phyloP scores from a whole-genome alignment of 768 basidiomycete genomes.

The Lanmaoa rubissima region DNA sequence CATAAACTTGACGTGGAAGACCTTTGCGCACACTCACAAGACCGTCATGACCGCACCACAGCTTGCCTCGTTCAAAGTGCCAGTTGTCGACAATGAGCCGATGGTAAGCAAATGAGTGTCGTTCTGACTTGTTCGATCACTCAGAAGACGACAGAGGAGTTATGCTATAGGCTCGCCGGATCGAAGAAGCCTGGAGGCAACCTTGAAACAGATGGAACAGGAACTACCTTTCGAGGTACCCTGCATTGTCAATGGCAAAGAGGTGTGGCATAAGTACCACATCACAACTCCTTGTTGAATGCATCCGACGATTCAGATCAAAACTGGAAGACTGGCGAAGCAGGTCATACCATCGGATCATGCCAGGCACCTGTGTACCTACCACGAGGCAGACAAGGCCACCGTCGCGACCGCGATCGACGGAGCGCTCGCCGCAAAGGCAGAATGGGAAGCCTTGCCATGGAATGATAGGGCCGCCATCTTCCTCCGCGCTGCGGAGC shows the following conservation, averaged over 20 bases:
- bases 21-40: conserved; percentile 14
- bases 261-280: conserved; percentile 43
- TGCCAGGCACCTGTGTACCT: conserved; percentile 73
- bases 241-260: conserved; percentile 86
- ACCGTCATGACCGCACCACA: conserved; percentile 70
- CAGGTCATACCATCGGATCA: conserved; percentile 89
- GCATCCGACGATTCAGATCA: conserved; percentile 49
- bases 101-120: conserved; percentile 54
- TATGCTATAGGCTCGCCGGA: conserved; percentile 83
- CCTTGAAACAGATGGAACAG: conserved; percentile 76
- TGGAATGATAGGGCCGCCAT: conserved; percentile 98
- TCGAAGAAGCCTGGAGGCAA: conserved; percentile 66
- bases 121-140: neutral
- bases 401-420: conserved; percentile 79
- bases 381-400: conserved; percentile 83
- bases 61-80: conserved; percentile 84
- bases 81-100: conserved; percentile 87
- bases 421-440: conserved; percentile 82
- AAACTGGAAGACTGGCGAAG: conserved; percentile 72
- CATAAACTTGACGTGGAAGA: neutral
- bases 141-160: conserved; percentile 46
- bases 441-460: conserved; percentile 89
- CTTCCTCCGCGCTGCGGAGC: conserved; percentile 97
- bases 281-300: conserved; percentile 3
- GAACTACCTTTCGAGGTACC: conserved; percentile 90